Evolutionary conservation across 2,329 filamentous ascomycete genomes (phyloP).

Genomic region (Trichoderma arundinaceum): DNA sequence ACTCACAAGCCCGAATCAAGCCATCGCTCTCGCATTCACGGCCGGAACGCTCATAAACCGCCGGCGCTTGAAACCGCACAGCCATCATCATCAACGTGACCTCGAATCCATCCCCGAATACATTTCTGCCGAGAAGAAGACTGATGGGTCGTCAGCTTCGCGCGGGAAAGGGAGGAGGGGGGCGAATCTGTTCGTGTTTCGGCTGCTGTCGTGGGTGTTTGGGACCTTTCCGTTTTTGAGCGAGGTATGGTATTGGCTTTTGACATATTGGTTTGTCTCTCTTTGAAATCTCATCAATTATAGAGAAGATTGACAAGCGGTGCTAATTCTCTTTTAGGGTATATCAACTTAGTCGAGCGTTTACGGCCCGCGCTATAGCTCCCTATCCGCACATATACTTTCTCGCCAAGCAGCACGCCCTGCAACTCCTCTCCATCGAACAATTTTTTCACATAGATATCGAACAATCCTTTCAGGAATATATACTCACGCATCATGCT

Average conservation of each 20-base stretch:
- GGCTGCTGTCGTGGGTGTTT: constrained; percentile 16
- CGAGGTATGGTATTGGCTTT: constrained; percentile 23
- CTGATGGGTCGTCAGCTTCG: neutral
- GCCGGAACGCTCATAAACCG: constrained; percentile 12
- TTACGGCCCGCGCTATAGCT: constrained; percentile 7
- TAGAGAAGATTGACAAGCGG: no score
- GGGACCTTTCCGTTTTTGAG: constrained; percentile 21
- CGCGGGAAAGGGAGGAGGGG: neutral
- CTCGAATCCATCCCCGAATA: constrained; percentile 16
- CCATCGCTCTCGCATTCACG: constrained; percentile 11
- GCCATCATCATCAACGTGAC: constrained; percentile 6
- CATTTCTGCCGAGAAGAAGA: constrained; percentile 17
- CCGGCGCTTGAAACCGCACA: neutral
- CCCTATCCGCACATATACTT: constrained; percentile 16
- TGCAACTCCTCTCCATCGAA: constrained; percentile 16
- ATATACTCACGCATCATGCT: neutral
- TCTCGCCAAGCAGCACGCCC: constrained; percentile 7
- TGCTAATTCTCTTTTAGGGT: neutral
- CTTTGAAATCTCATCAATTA: no score
- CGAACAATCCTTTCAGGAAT: constrained; percentile 7
- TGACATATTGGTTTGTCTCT: constrained; percentile 22
- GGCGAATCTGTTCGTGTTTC: neutral
- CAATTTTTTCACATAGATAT: constrained; percentile 4
- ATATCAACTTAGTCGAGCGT: constrained; percentile 18
- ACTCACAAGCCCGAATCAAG: neutral